phyloP scores from a whole-genome alignment of 176 grass and related monocot species.

The Alloteropsis semialata region DNA sequence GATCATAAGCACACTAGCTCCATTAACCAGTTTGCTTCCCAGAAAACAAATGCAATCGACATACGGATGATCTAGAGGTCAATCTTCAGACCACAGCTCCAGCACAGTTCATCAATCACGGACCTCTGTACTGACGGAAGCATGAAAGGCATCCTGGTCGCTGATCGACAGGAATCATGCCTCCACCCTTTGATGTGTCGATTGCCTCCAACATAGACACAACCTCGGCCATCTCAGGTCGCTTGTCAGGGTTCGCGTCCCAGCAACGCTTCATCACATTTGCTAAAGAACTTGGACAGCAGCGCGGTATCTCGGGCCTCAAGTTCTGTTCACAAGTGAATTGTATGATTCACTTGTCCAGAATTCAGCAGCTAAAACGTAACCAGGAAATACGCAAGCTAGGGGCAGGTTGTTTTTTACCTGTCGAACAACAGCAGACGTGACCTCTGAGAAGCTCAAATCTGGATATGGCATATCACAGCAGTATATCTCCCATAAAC shows the following conservation, averaged over 20 bases:
- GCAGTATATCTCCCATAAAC: conserved; percentile 92
- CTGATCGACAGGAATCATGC: conserved; percentile 82
- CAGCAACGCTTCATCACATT: conserved; percentile 93
- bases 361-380: background rate
- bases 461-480: conserved; percentile 99
- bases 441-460: conserved; percentile 85
- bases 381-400: background rate
- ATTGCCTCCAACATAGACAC: conserved; percentile 85
- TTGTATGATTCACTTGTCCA: background rate
- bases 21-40: conserved; percentile 39
- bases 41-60: conserved; percentile 28
- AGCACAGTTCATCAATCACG: conserved; percentile 21
- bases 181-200: conserved; percentile 86
- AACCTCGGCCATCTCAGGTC: conserved; percentile 82
- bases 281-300: conserved; percentile 76
- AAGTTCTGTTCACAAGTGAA: conserved; percentile 49
- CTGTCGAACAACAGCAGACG: conserved; percentile 95
- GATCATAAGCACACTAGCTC: conserved; percentile 24
- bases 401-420: conserved; percentile 24
- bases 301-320: conserved; percentile 93
- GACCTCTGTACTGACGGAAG: conserved; percentile 60
- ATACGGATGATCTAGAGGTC: conserved; percentile 7
- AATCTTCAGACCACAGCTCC: conserved; percentile 7
- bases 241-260: conserved; percentile 82
- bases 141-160: conserved; percentile 66